phyloP scores from a whole-genome alignment of 192 early-diverging fungal genomes.

The Entomortierella parvispora region DNA sequence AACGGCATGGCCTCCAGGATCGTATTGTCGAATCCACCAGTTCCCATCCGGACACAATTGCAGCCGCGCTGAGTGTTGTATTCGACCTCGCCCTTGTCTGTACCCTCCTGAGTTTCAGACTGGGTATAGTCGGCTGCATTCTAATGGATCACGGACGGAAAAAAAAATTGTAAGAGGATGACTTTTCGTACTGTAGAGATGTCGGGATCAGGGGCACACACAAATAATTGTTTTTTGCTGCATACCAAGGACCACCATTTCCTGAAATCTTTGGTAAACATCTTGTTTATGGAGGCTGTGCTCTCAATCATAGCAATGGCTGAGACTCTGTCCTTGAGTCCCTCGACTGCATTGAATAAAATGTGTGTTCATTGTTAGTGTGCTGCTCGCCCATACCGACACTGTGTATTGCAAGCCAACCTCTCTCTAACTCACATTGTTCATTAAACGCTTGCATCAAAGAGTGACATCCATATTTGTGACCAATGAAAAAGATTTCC shows the following conservation, averaged over 20 bases:
- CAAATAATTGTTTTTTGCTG: not conserved
- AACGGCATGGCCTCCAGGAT: slow-evolving; percentile 12
- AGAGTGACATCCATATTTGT: slow-evolving; percentile 40
- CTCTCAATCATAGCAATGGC: slow-evolving; percentile 30
- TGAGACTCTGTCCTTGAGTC: slow-evolving; percentile 35
- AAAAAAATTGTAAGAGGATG: not conserved
- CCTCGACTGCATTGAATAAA: slow-evolving; percentile 15
- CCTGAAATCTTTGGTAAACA: not conserved
- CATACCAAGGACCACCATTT: slow-evolving; percentile 50
- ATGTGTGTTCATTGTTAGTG: not conserved
- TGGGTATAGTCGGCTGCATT: slow-evolving; percentile 24
- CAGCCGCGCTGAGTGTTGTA: slow-evolving; percentile 12
- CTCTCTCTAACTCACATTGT: slow-evolving; percentile 39
- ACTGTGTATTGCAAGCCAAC: not conserved
- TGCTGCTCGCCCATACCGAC: too few relatives aligned
- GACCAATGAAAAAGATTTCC: slow-evolving; percentile 33
- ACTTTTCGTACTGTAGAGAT: too few relatives aligned
- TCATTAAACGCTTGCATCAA: slow-evolving; percentile 20
- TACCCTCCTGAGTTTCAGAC: slow-evolving; percentile 9
- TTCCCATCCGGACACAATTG: slow-evolving; percentile 24
- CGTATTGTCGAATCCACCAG: slow-evolving; percentile 16
- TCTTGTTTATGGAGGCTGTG: slow-evolving; percentile 19
- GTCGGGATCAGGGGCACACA: too few relatives aligned
- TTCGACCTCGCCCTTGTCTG: slow-evolving; percentile 17
- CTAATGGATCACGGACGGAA: slow-evolving; percentile 4